Evolutionary conservation across 1,284 basidiomycete species (phyloP), one percentile per base, ranked within the genome.

Genomic region (Clitocybe nebularis): DNA sequence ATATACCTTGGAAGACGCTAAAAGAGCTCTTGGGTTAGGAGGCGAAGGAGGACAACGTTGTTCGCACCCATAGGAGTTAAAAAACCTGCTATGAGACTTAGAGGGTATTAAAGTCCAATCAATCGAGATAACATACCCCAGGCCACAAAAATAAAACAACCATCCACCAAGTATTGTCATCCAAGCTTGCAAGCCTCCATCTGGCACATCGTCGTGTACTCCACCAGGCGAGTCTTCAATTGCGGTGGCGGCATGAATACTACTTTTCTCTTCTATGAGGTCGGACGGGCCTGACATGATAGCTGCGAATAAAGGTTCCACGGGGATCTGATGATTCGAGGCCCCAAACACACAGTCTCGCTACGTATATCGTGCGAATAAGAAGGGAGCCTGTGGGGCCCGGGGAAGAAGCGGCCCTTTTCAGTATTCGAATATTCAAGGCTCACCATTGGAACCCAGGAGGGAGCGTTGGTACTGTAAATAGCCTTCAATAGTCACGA

Each of bases 131-230:
- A 21, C 43, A 11, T 21, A 45, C 49, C 47, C 49, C 21, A 51
- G 44, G 7, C 49, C 47, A 23, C 49, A 45, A 32, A 50, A 45
- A 41, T 45, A 50, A 10, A 50, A 16, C 10, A 50, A 41, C 46
- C 49, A 48, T 19, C 49, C 46, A n/a, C 49, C 49, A n/a, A 21
- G n/a, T 2, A 50, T 45, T 4, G 49, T 48, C 36, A 45, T 32
- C 49, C 46, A 50, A 5, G 46, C 49, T n/a, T 45, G 33, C 4
- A 45, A 8, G 13, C 49, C 49, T 9, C 43, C 46, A 34, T 50
- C 44, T 13, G 29, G 29, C 14, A 17, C 14, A 7, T 9, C 29
- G 11, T 13, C 29, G 4, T 32, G 14, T 16, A 32, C 14, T 16
- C 14, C 29, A 8, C 13, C 29, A 32, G 14, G 14, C 3, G 13